Conservation (phyloP, 495 filamentous ascomycete species). For the Penicillium steckii region DNA sequence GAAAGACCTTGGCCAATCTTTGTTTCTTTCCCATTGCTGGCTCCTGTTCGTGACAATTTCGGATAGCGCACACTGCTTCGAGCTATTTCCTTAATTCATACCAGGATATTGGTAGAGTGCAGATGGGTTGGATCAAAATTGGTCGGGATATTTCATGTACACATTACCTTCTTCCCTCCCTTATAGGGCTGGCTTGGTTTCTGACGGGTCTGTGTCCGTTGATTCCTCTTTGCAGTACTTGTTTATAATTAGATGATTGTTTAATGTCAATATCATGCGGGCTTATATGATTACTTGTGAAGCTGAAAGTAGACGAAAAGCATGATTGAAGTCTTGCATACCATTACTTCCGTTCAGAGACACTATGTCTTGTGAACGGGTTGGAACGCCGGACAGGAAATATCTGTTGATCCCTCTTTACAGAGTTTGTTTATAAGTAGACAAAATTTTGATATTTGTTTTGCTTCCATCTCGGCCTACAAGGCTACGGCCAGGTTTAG, state of each 20-base stretch:
- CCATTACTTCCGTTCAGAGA: neutral
- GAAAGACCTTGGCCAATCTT: neutral
- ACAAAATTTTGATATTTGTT: too few relatives aligned
- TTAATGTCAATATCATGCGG: constrained; percentile 11
- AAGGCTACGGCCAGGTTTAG: neutral
- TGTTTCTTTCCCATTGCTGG: neutral
- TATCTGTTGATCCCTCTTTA: too few relatives aligned
- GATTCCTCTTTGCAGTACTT: constrained; percentile 9
- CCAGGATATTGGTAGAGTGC: too few relatives aligned
- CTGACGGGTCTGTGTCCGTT: constrained; percentile 4
- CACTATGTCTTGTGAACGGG: too few relatives aligned
- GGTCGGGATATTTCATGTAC: too few relatives aligned
- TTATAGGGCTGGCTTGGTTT: constrained; percentile 3
- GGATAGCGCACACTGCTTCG: neutral
- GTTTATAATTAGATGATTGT: constrained; percentile 26
- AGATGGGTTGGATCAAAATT: too few relatives aligned
- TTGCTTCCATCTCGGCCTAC: too few relatives aligned
- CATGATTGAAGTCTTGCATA: too few relatives aligned
- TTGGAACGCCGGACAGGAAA: too few relatives aligned
- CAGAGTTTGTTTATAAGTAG: too few relatives aligned
- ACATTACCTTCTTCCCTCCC: neutral
- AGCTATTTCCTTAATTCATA: neutral
- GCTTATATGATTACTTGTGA: too few relatives aligned
- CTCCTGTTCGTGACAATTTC: neutral
- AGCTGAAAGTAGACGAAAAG: too few relatives aligned